Conservation (phyloP, 306 rosid species). For the Sphenostylis stenocarpa region DNA sequence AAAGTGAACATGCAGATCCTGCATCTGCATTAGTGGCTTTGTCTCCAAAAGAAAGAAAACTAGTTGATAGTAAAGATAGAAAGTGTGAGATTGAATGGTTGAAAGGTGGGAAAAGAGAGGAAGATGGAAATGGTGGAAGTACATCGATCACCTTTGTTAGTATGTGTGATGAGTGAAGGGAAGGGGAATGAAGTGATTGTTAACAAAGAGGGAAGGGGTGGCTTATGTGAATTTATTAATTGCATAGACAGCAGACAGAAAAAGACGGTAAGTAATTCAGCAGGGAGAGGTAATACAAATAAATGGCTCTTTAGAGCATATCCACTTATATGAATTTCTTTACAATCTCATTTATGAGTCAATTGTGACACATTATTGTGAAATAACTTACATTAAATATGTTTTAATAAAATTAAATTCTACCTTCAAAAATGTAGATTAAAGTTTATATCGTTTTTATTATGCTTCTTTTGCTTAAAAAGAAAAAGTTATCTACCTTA, state of each 20-base stretch:
- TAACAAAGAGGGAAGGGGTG: neutral
- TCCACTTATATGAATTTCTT: too few relatives aligned
- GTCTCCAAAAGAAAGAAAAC: neutral
- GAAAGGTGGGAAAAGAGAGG: conserved; percentile 14
- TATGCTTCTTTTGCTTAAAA: too few relatives aligned
- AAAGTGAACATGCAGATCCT: conserved; percentile 33
- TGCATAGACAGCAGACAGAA: conserved; percentile 42
- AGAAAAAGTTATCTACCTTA: too few relatives aligned
- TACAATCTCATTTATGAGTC: too few relatives aligned
- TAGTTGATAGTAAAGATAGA: neutral
- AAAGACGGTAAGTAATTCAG: neutral
- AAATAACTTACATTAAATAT: too few relatives aligned
- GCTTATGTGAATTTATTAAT: conserved; percentile 45
- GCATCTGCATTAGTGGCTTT: conserved; percentile 10
- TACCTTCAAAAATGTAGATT: too few relatives aligned
- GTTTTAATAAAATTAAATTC: too few relatives aligned
- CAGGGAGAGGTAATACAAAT: neutral
- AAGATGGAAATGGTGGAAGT: conserved; percentile 15
- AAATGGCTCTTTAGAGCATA: too few relatives aligned
- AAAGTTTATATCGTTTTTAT: too few relatives aligned
- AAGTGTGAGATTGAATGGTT: neutral
- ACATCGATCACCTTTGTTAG: conserved; percentile 25
- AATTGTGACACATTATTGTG: too few relatives aligned
- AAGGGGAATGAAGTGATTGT: neutral
- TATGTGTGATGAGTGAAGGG: conserved; percentile 10